Evolutionary conservation across 202 grass and related monocot genomes (phyloP), one percentile per base, ranked within the genome.

Genomic region (Bolboschoenoplectus hybrid): DNA sequence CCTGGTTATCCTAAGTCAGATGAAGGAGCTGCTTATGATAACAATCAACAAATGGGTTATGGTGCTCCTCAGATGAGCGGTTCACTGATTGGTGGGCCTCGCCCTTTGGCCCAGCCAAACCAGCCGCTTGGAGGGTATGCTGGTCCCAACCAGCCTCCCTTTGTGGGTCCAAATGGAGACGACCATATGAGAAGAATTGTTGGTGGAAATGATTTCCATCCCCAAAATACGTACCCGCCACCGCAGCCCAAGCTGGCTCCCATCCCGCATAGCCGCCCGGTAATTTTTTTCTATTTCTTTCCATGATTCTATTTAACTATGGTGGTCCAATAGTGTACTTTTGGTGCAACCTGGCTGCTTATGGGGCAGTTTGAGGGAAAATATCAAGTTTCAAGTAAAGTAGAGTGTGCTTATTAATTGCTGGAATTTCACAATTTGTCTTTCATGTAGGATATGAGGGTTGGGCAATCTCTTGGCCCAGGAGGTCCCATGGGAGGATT

Each of bases 171-270:
- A 34, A 91, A 81, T 62, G 87, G 39, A 77, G 95, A 92, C 49
- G 90, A 88, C 70, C 89, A 81, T 53, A 86, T 83, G 81, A 89
- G 89, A 95, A 93, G 76, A 85, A 20, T 41, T 35, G 67, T 6
- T 46, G 68, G 2, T 40, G 80, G 61, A 80, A 89, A 85, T 38
- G 87, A 89, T 36, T 44, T 64, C 90, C 87, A 87, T 86, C 78
- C 88, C 56, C 85, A 87, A 86, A 90, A 89, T 84, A 85, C 81
- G 82, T 82, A 83, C 17, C 89, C 90, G 40, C 91, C 86, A 44
- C 89, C 91, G 81, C 93, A 94, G 74, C 93, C 97, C 82, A 98
- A 93, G 85, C 85, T 90, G 70, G 89, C 93, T 74, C 74, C 89
- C 84, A 83, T 96, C 45, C 96, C 96, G 80, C 86, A 89, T 85